Conservation (phyloP, 2,329 filamentous ascomycete species). For the Fusarium xyrophilum region DNA sequence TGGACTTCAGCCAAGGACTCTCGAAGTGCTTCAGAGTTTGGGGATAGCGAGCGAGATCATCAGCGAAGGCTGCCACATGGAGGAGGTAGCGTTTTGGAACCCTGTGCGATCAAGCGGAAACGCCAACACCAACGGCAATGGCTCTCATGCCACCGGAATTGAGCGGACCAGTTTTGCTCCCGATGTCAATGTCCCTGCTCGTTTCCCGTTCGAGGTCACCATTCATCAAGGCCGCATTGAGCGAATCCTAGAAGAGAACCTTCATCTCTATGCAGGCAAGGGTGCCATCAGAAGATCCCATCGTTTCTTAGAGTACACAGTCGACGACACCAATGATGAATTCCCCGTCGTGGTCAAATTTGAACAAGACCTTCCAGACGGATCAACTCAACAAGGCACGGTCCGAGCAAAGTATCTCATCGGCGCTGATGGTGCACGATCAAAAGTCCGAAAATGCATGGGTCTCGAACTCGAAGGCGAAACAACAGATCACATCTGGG, state of each 20-base stretch:
- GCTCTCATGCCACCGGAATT: background rate
- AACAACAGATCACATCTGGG: slow-evolving; percentile 18
- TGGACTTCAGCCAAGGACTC: slow-evolving; percentile 12
- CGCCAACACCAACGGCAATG: background rate
- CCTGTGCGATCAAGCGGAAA: background rate
- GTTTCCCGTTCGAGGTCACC: slow-evolving; percentile 4
- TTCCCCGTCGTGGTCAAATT: slow-evolving; percentile 3
- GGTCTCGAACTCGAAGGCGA: slow-evolving; percentile 13
- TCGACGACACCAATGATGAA: background rate
- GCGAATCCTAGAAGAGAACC: slow-evolving; percentile 12
- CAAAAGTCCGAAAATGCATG: slow-evolving; percentile 12
- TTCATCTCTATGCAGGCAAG: background rate
- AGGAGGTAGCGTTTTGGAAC: slow-evolving; percentile 21
- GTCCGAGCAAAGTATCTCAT: slow-evolving; percentile 13
- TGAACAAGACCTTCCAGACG: background rate
- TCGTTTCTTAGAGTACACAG: slow-evolving; percentile 7
- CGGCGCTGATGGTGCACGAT: slow-evolving; percentile 9
- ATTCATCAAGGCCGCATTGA: slow-evolving; percentile 20
- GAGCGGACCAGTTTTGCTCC: slow-evolving; percentile 9
- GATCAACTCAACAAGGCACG: background rate
- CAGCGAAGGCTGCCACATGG: slow-evolving; percentile 18
- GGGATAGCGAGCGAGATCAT: slow-evolving; percentile 15
- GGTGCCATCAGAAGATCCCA: background rate
- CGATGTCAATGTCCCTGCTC: slow-evolving; percentile 9
- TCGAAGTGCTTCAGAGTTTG: slow-evolving; percentile 12